Evolutionary conservation across 129 eudicot species (phyloP).

Genomic region (Chrysanthemum lavandulifolium): DNA sequence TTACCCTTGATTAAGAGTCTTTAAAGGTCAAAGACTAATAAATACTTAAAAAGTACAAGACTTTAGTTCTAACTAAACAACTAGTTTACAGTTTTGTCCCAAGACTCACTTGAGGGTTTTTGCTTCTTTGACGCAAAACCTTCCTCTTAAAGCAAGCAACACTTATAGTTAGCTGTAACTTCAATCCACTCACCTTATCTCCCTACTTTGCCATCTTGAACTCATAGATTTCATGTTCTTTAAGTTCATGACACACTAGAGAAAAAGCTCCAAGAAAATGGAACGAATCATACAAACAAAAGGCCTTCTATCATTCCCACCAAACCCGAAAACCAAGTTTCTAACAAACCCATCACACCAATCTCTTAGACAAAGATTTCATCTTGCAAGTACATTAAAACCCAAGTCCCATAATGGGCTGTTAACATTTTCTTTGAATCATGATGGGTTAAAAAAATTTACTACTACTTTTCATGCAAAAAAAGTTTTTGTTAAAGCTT

Average conservation of each 20-base stretch:
- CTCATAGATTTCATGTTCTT: constrained; percentile 19
- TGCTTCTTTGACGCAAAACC: constrained; percentile 24
- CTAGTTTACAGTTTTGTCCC: not conserved
- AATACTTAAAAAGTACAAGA: no score
- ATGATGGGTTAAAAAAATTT: constrained; percentile 50
- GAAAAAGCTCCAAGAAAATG: not conserved
- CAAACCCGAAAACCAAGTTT: constrained; percentile 61
- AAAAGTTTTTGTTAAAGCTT: constrained; percentile 60
- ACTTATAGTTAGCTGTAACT: not conserved
- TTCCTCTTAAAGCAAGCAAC: not conserved
- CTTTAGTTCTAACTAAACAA: no score
- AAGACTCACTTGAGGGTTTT: constrained; percentile 19
- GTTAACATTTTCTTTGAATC: constrained; percentile 34
- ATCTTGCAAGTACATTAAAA: constrained; percentile 42
- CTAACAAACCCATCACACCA: constrained; percentile 33
- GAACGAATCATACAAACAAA: constrained; percentile 59
- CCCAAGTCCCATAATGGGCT: constrained; percentile 52
- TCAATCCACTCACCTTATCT: constrained; percentile 14
- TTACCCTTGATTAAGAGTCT: no score
- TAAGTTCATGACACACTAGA: not conserved
- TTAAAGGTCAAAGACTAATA: no score
- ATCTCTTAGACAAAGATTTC: constrained; percentile 27
- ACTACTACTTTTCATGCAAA: constrained; percentile 4
- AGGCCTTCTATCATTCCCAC: constrained; percentile 80
- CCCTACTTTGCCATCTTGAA: constrained; percentile 14